Evolutionary conservation across 495 filamentous ascomycete species (phyloP).

Genomic region (Paragyromitra xinjiangensis): DNA sequence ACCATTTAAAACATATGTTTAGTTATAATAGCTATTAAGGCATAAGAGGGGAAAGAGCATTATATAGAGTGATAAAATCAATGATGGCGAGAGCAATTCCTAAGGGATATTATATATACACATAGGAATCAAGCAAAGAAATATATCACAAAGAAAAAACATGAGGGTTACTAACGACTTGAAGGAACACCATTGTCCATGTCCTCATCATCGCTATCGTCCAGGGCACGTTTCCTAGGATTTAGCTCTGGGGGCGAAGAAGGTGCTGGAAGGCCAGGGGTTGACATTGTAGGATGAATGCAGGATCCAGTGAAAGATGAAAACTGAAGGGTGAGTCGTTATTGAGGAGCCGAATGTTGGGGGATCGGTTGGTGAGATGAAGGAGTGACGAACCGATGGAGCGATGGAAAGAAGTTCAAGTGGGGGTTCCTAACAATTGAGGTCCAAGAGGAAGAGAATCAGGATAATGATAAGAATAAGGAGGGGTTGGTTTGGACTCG

Average conservation of each 20-base stretch:
- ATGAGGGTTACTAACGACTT: constrained; percentile 44
- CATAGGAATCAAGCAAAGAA: constrained; percentile 9
- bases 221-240: constrained; percentile 53
- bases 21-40: not conserved
- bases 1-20: not conserved
- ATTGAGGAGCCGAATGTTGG: not conserved
- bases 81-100: not conserved
- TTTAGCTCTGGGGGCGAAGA: constrained; percentile 54
- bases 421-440: not conserved
- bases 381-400: not conserved
- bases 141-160: not conserved
- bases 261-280: constrained; percentile 52
- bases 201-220: constrained; percentile 54
- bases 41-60: not conserved
- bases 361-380: not conserved
- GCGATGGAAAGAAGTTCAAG: not conserved
- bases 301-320: not conserved
- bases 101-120: not conserved
- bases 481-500: not conserved
- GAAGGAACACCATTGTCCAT: constrained; percentile 53
- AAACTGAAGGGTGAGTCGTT: not conserved
- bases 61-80: not conserved
- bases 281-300: constrained; percentile 48
- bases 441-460: not conserved
- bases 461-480: not conserved